A percentile compares a stretch with the other conserved stretches of the same genome.
phyloP scores from a whole-genome alignment of 1,284 basidiomycete genomes.

The Apiotrichum mycotoxinovorans region DNA sequence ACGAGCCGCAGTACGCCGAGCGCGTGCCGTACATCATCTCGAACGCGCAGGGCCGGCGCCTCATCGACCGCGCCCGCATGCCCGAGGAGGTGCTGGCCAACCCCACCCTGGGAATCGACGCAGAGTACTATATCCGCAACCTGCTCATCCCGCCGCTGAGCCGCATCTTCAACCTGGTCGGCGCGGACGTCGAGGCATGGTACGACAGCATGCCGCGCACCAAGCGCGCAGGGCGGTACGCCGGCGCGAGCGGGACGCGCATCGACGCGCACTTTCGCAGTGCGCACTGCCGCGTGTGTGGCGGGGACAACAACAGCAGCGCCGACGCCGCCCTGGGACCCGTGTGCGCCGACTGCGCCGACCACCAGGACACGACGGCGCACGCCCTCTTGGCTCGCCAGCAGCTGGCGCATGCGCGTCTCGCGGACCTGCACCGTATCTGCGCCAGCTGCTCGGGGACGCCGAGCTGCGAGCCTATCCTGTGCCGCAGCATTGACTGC shows the following conservation, averaged over 20 bases:
- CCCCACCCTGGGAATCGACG: constrained; percentile 68
- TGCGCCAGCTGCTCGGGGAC: constrained; percentile 67
- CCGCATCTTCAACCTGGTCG: constrained; percentile 85
- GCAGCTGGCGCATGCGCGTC: constrained; percentile 58
- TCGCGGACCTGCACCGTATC: constrained; percentile 61
- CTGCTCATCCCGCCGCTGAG: constrained; percentile 86
- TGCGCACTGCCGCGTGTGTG: constrained; percentile 10
- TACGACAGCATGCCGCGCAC: constrained; percentile 74
- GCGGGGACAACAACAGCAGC: background rate
- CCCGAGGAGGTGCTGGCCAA: constrained; percentile 74
- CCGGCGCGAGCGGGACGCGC: background rate
- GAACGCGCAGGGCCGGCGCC: constrained; percentile 62
- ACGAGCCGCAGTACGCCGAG: constrained; percentile 88
- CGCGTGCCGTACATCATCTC: constrained; percentile 87
- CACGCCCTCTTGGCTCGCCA: constrained; percentile 60
- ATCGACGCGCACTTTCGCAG: constrained; percentile 23
- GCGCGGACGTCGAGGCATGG: constrained; percentile 84
- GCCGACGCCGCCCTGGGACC: no score
- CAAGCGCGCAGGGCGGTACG: constrained; percentile 51
- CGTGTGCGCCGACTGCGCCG: constrained; percentile 64
- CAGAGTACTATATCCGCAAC: constrained; percentile 82
- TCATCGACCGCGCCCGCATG: constrained; percentile 76
- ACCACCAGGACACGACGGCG: constrained; percentile 59
- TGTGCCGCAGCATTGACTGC: constrained; percentile 81
- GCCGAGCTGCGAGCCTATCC: constrained; percentile 59